Evolutionary conservation across 805 yeast species (phyloP).

Genomic region (Myxozyma mucilagina): DNA sequence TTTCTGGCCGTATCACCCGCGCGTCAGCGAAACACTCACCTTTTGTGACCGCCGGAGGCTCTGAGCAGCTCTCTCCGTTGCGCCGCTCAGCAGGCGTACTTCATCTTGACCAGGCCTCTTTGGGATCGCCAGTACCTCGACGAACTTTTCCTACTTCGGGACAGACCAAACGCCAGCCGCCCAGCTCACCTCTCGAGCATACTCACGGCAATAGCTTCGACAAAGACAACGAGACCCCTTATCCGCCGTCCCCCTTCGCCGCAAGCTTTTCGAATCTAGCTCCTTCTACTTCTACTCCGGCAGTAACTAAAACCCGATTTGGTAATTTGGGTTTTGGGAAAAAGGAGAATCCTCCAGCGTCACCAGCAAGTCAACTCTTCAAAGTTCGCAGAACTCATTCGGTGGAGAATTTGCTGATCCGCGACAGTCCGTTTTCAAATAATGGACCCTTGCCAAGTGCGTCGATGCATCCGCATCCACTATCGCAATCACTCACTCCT

Average conservation of each 20-base stretch:
- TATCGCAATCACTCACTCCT: conserved; percentile 31
- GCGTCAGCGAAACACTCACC: conserved; percentile 26
- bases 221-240: not conserved
- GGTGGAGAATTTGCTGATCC: conserved; percentile 24
- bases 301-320: conserved; percentile 11
- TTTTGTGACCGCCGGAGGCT: not conserved
- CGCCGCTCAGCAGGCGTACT: conserved; percentile 46
- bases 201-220: not conserved
- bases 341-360: conserved; percentile 1
- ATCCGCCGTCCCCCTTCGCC: not conserved
- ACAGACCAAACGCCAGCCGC: conserved; percentile 9
- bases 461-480: conserved; percentile 28
- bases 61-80: conserved; percentile 34
- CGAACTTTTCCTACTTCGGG: conserved; percentile 10
- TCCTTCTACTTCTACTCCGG: not conserved
- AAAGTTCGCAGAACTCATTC: conserved; percentile 35
- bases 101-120: conserved; percentile 44
- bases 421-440: conserved; percentile 30
- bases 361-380: conserved; percentile 18
- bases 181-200: not conserved
- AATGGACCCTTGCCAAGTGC: conserved; percentile 24
- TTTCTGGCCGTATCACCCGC: conserved; percentile 21
- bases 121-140: conserved; percentile 31
- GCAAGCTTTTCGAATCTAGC: not conserved
- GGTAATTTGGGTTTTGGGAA: conserved; percentile 1